Evolutionary conservation across 2,329 filamentous ascomycete species (phyloP).

Genomic region (Trichoderma cornu-damae): DNA sequence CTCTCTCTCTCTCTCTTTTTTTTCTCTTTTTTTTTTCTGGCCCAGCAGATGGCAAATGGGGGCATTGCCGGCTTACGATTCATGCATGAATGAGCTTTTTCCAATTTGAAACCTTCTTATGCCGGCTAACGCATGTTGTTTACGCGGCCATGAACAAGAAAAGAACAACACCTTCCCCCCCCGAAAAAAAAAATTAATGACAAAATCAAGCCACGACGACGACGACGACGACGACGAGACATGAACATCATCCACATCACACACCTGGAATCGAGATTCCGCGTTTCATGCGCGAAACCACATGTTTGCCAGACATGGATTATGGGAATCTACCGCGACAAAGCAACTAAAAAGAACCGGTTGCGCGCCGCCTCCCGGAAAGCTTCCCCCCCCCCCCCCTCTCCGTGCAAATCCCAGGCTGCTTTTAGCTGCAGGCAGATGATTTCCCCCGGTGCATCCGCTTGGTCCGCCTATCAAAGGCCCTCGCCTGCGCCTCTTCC

Average conservation of each 20-base stretch:
- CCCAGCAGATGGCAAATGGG: neutral
- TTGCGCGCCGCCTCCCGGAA: neutral
- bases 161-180: too few relatives aligned
- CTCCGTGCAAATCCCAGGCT: neutral
- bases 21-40: too few relatives aligned
- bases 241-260: neutral
- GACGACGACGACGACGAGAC: neutral
- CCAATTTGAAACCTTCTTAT: neutral
- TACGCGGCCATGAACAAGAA: too few relatives aligned
- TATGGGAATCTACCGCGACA: neutral
- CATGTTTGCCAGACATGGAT: slow-evolving; percentile 6
- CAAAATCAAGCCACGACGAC: neutral
- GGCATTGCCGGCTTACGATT: neutral
- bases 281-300: slow-evolving; percentile 10
- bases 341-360: neutral
- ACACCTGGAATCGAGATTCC: slow-evolving; percentile 4
- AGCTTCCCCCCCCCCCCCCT: neutral
- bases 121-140: neutral
- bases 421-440: slow-evolving; percentile 10
- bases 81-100: neutral
- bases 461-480: slow-evolving; percentile 3
- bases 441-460: slow-evolving; percentile 13
- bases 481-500: neutral
- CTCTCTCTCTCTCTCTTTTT: too few relatives aligned
- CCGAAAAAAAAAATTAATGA: neutral